phyloP scores from a whole-genome alignment of 2,329 filamentous ascomycete species.

The Sporothrix curviconia region DNA sequence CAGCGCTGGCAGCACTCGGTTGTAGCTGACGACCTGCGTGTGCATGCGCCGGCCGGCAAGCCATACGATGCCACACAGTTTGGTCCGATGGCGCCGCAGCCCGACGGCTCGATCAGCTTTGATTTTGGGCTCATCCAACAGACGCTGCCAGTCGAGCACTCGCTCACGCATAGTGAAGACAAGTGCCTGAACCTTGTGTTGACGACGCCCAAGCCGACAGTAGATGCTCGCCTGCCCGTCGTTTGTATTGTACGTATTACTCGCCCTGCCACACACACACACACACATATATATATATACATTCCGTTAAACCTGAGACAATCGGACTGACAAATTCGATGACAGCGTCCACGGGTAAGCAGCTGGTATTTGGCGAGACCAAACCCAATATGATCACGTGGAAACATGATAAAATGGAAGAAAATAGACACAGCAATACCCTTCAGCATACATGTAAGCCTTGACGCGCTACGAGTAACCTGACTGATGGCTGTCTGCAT shows the following conservation, averaged over 20 bases:
- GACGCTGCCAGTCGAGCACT: background rate
- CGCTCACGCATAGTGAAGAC: background rate
- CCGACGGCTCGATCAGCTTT: background rate
- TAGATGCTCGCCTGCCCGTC: background rate
- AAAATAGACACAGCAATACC: too few species aligned
- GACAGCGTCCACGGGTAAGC: background rate
- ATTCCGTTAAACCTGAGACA: too few species aligned
- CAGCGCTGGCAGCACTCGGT: background rate
- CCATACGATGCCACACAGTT: background rate
- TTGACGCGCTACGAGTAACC: too few species aligned
- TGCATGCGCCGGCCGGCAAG: background rate
- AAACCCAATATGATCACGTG: too few species aligned
- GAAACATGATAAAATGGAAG: too few species aligned
- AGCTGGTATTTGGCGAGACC: too few species aligned
- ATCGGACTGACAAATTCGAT: background rate
- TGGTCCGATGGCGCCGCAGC: background rate
- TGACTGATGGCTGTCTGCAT: too few species aligned
- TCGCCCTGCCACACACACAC: background rate
- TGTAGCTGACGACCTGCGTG: background rate
- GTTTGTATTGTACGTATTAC: background rate
- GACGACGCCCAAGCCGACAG: background rate
- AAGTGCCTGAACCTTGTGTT: background rate
- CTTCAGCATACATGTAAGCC: too few species aligned
- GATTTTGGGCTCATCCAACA: background rate
- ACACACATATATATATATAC: too few species aligned